Conservation (phyloP, 306 rosid genomes). For the Bauhinia variegata region DNA sequence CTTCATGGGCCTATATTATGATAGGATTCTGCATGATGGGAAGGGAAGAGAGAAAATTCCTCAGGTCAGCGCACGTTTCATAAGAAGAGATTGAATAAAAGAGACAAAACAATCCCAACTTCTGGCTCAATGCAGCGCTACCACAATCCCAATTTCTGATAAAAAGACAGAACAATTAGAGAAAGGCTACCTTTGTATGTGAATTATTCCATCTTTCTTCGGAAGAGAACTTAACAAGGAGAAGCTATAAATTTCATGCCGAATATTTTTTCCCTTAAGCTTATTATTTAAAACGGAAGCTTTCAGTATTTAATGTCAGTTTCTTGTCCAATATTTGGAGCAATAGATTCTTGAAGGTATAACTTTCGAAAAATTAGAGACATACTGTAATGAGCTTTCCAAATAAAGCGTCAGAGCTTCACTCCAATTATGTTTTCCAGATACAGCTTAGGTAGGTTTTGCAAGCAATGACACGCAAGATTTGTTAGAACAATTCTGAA, state of each 20-base stretch:
- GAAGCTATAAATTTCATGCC: not conserved
- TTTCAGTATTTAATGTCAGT: not conserved
- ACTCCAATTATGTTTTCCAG: constrained; percentile 22
- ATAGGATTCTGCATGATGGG: too few species aligned
- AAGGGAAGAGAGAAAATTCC: too few species aligned
- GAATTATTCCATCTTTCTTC: not conserved
- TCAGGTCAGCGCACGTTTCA: too few species aligned
- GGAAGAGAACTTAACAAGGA: not conserved
- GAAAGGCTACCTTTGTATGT: too few species aligned
- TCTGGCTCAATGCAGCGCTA: too few species aligned
- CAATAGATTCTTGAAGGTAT: not conserved
- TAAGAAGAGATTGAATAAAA: too few species aligned
- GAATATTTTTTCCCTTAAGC: not conserved
- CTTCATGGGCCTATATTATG: not conserved
- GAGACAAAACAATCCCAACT: too few species aligned
- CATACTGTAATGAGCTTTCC: constrained; percentile 8
- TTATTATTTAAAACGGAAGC: constrained; percentile 3
- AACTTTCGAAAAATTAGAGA: constrained; percentile 16
- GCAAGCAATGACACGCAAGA: constrained; percentile 15
- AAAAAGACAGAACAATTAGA: too few species aligned
- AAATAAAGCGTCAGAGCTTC: constrained; percentile 29
- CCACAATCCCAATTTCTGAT: too few species aligned
- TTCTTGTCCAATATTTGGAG: constrained; percentile 7
- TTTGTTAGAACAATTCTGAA: constrained; percentile 27
- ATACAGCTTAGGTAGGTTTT: constrained; percentile 15